These are phyloP conservation scores for Mortierella antarctica DNA, from an alignment of 192 early-diverging fungal genomes.

Conservation along the genomic window DNA sequence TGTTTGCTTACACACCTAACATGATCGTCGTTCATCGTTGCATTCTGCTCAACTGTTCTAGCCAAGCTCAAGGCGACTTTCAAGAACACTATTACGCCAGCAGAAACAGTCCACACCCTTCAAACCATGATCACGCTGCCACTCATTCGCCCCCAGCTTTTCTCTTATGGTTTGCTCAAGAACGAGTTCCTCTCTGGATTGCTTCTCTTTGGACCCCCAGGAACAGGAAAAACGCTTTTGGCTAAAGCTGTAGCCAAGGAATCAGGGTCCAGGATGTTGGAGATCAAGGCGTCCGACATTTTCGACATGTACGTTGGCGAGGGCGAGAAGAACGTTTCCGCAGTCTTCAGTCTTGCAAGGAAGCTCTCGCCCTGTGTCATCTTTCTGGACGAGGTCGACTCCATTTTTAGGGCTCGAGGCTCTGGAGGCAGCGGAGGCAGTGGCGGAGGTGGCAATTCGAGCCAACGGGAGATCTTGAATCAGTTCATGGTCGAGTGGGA, in stretches of 20 bases:
- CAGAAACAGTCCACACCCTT: constrained; percentile 84
- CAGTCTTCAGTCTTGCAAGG: constrained; percentile 91
- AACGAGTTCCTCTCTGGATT: constrained; percentile 79
- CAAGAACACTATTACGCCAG: constrained; percentile 77
- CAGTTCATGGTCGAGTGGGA: constrained; percentile 99
- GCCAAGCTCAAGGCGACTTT: constrained; percentile 70
- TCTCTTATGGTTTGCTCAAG: constrained; percentile 75
- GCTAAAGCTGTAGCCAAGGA: constrained; percentile 89
- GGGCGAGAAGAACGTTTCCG: constrained; percentile 95
- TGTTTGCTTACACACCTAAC: constrained; percentile 25
- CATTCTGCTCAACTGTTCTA: constrained; percentile 5
- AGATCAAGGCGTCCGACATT: constrained; percentile 81
- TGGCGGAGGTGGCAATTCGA: constrained; percentile 57
- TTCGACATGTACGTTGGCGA: constrained; percentile 95
- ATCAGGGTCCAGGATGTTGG: constrained; percentile 80
- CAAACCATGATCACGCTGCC: constrained; percentile 88
- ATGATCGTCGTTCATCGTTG: neutral
- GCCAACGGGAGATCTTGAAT: constrained; percentile 85
- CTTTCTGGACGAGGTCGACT: constrained; percentile 97
- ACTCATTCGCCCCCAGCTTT: constrained; percentile 80
- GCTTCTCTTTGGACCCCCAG: constrained; percentile 88
- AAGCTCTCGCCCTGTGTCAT: constrained; percentile 95
- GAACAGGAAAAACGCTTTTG: constrained; percentile 89
- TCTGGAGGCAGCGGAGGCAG: constrained; percentile 53
- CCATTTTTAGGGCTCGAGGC: constrained; percentile 81